Conservation (phyloP, 2,329 filamentous ascomycete species). For the Curvularia verruculosa region DNA sequence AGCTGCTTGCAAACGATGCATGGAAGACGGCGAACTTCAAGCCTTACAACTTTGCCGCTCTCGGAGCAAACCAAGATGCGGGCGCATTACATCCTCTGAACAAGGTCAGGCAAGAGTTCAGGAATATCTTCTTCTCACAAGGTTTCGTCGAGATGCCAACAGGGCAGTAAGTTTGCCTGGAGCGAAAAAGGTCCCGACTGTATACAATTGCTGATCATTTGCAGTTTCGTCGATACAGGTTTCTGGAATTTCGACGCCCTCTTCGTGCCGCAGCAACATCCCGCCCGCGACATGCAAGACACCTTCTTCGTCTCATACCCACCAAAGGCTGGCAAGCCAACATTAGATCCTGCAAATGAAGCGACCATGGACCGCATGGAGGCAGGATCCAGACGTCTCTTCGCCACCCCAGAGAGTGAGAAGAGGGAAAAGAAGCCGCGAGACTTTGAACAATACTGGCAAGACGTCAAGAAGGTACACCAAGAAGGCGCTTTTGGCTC, state of each 20-base stretch:
- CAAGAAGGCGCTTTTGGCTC: constrained; percentile 91
- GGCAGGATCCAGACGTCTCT: constrained; percentile 57
- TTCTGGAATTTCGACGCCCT: constrained; percentile 99
- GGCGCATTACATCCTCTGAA: constrained; percentile 67
- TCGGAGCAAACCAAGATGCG: constrained; percentile 65
- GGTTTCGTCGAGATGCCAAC: constrained; percentile 99
- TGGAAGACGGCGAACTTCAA: constrained; percentile 95
- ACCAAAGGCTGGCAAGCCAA: constrained; percentile 70
- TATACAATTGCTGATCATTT: constrained; percentile 13
- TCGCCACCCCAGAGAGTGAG: constrained; percentile 59
- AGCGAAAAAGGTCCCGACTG: background rate
- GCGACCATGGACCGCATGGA: constrained; percentile 58
- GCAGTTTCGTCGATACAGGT: constrained; percentile 84
- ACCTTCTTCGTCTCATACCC: constrained; percentile 99
- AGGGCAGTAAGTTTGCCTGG: constrained; percentile 60
- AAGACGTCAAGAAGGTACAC: constrained; percentile 86
- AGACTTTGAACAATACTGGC: constrained; percentile 85
- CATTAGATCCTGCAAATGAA: constrained; percentile 60
- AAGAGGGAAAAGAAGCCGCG: constrained; percentile 59
- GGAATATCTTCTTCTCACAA: constrained; percentile 99
- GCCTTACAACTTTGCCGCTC: constrained; percentile 77
- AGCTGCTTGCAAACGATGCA: constrained; percentile 84
- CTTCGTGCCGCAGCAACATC: constrained; percentile 96
- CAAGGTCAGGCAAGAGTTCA: constrained; percentile 94
- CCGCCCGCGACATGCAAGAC: constrained; percentile 94